Percentiles rank a stretch among this genome's conserved stretches.
These are phyloP conservation scores for Tritrichomonas musculus DNA, from an alignment of 208 protist genomes.

Conservation along the genomic window DNA sequence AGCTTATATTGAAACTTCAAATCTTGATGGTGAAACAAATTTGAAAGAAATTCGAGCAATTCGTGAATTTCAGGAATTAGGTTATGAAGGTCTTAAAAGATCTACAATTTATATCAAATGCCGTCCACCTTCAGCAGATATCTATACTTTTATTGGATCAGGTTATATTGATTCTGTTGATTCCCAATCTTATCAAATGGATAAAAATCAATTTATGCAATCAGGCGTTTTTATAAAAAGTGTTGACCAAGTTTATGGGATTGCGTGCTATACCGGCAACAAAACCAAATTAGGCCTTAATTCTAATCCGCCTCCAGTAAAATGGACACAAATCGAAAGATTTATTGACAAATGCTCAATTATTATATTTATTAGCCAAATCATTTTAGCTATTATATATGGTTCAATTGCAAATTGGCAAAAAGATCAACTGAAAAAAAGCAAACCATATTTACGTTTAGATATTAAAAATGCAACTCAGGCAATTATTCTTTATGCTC, in stretches of 20 bases:
- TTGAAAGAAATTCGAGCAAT: neutral
- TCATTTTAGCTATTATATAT: constrained; percentile 64
- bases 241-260: constrained; percentile 62
- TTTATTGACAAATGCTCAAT: constrained; percentile 69
- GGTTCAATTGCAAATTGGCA: constrained; percentile 65
- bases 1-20: constrained; percentile 42
- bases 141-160: constrained; percentile 71
- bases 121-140: constrained; percentile 61
- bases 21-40: constrained; percentile 38
- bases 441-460: constrained; percentile 63
- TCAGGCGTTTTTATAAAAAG: constrained; percentile 54
- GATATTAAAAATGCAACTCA: constrained; percentile 46
- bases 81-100: neutral
- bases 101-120: constrained; percentile 54
- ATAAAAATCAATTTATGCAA: constrained; percentile 42
- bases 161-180: neutral
- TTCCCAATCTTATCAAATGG: constrained; percentile 29
- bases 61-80: neutral
- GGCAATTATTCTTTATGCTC: constrained; percentile 59
- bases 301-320: constrained; percentile 67
- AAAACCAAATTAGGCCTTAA: constrained; percentile 84
- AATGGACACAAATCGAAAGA: constrained; percentile 78
- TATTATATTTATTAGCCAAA: constrained; percentile 70
- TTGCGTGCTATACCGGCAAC: constrained; percentile 82
- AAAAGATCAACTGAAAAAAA: constrained; percentile 44